Conservation (phyloP, 2,329 filamentous ascomycete genomes). For the Fusarium guadeloupense region DNA sequence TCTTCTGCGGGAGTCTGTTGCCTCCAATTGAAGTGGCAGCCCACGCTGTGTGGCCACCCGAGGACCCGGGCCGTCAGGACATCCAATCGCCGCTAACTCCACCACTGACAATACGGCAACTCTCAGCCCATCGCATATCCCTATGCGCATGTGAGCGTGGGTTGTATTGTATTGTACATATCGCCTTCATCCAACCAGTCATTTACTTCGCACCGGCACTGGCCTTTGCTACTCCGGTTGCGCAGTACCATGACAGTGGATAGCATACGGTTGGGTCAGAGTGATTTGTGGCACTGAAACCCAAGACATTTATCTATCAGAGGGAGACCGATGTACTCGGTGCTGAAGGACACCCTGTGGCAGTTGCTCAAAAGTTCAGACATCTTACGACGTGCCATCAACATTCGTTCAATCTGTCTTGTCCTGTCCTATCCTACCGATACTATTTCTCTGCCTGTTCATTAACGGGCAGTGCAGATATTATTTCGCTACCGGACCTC, state of each 20-base stretch:
- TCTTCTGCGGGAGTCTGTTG: constrained; percentile 31
- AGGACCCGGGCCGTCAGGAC: constrained; percentile 30
- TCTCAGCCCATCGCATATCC: constrained; percentile 30
- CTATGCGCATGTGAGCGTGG: constrained; percentile 28
- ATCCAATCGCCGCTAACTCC: constrained; percentile 26
- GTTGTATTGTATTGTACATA: background rate
- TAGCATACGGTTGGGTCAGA: constrained; percentile 23
- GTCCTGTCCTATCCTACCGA: constrained; percentile 23
- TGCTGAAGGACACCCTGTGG: constrained; percentile 29
- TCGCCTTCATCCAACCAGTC: constrained; percentile 22
- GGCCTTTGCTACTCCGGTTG: constrained; percentile 6
- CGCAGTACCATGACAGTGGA: constrained; percentile 30
- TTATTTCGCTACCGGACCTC: constrained; percentile 22
- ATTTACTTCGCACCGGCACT: constrained; percentile 11
- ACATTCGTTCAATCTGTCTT: constrained; percentile 33
- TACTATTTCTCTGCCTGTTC: constrained; percentile 11
- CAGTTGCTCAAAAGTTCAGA: constrained; percentile 13
- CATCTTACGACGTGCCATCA: constrained; percentile 20
- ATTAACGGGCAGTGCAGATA: constrained; percentile 5
- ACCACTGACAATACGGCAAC: constrained; percentile 29
- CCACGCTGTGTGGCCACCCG: constrained; percentile 15
- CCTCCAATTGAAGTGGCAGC: constrained; percentile 37
- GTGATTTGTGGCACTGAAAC: constrained; percentile 34
- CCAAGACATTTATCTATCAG: constrained; percentile 29
- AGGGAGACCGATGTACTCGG: constrained; percentile 17